phyloP scores from a whole-genome alignment of 768 basidiomycete species.

The Leccinum truebloodii region DNA sequence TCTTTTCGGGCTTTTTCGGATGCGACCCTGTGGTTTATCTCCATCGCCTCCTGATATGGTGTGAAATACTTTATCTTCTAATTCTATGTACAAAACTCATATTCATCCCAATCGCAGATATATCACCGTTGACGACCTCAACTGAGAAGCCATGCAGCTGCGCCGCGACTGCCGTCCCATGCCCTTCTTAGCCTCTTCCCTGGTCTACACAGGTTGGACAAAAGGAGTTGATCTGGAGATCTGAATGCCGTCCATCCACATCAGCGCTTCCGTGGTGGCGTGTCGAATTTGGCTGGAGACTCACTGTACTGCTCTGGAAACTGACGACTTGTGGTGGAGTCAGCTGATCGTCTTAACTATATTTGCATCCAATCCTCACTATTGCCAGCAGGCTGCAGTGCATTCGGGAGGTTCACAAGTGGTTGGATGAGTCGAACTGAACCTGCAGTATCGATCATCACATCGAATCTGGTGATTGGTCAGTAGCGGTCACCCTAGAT shows the following conservation, averaged over 20 bases:
- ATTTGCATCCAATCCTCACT: slow-evolving; percentile 47
- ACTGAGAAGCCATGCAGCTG: slow-evolving; percentile 13
- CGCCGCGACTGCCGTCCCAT: slow-evolving; percentile 4
- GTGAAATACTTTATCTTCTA: background rate
- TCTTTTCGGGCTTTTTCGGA: background rate
- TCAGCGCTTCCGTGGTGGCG: slow-evolving; percentile 17
- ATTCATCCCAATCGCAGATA: slow-evolving; percentile 13
- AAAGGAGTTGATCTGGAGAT: slow-evolving; percentile 36
- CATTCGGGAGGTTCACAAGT: slow-evolving; percentile 61
- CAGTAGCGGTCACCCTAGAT: slow-evolving; percentile 11
- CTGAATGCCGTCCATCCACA: slow-evolving; percentile 23
- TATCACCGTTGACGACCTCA: slow-evolving; percentile 27
- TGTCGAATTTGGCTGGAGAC: slow-evolving; percentile 28
- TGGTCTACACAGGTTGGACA: slow-evolving; percentile 34
- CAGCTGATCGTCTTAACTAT: slow-evolving; percentile 20
- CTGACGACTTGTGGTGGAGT: slow-evolving; percentile 50
- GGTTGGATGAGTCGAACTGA: slow-evolving; percentile 62
- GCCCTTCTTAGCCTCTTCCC: slow-evolving; percentile 10
- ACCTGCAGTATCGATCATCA: slow-evolving; percentile 65
- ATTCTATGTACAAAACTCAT: slow-evolving; percentile 12
- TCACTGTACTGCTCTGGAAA: slow-evolving; percentile 71
- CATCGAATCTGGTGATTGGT: slow-evolving; percentile 56
- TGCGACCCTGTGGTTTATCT: slow-evolving; percentile 1
- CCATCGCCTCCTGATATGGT: slow-evolving; percentile 4
- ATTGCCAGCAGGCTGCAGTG: slow-evolving; percentile 70